phyloP scores from a whole-genome alignment of 768 basidiomycete species.

The Lyophyllum semitale region DNA sequence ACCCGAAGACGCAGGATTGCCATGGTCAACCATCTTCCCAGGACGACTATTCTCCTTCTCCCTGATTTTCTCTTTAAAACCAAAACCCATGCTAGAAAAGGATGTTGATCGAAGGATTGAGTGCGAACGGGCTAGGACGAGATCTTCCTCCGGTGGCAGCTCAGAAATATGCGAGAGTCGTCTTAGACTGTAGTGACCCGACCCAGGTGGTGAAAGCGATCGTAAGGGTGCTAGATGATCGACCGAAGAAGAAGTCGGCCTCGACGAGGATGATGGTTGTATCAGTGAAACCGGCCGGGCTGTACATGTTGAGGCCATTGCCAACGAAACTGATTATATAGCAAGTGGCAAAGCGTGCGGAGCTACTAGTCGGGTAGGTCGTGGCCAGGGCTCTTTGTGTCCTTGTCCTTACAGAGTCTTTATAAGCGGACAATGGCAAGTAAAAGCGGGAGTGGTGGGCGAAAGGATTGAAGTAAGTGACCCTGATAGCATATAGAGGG shows the following conservation, averaged over 20 bases:
- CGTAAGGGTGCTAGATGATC: constrained; percentile 15
- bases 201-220: constrained; percentile 14
- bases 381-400: constrained; percentile 8
- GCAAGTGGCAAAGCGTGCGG: constrained; percentile 8
- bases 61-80: constrained; percentile 33
- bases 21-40: background rate
- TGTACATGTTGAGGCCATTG: constrained; percentile 17
- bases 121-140: constrained; percentile 15
- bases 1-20: background rate
- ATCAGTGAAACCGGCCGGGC: constrained; percentile 13
- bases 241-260: constrained; percentile 8
- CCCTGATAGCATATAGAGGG: constrained; percentile 5
- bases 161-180: constrained; percentile 38
- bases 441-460: background rate
- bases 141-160: constrained; percentile 13
- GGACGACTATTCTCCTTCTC: constrained; percentile 22
- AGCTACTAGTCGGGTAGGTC: constrained; percentile 2
- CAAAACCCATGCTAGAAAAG: constrained; percentile 38
- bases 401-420: background rate
- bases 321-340: constrained; percentile 14
- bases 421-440: constrained; percentile 7
- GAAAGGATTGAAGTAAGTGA: constrained; percentile 2
- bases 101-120: constrained; percentile 32
- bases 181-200: constrained; percentile 37
- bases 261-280: constrained; percentile 13